Evolutionary conservation across 139 green algal genomes (phyloP), one percentile per base, ranked within the genome.

Genomic region (Dunaliella primolecta): DNA sequence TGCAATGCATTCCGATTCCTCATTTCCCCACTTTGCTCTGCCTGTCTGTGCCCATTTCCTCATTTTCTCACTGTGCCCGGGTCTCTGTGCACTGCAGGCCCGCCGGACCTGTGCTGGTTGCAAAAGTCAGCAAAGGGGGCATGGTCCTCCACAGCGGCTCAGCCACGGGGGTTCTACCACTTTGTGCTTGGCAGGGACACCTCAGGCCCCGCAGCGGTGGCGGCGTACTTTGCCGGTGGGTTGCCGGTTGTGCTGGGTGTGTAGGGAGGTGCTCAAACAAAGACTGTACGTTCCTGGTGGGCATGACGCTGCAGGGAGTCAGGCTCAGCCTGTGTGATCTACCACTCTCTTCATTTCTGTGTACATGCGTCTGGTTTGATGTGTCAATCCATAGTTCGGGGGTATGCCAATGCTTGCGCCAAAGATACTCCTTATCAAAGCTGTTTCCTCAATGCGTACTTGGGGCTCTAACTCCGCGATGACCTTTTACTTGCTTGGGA

Each of bases 81-180:
- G n/a, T n/a, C n/a, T n/a, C n/a, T n/a, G n/a, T n/a, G n/a, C n/a
- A 15, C 7, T 64, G 46, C 46, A 64, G 92, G 91, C 0, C 92
- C 92, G 0, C 92, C 92, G 33, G 92, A 95, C 82, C 71, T 95
- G 25, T 93, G 88, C 87, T 94, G 91, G 91, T 81, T 95, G 25
- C 89, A 93, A 30, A 93, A 93, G 64, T 55, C 80, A 0, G 30
- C 82, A 1, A 90, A 87, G 31, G 77, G 74, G 21, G 71, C 83
- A 2, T 83, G 86, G n/a, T 77, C 82, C 0, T 55, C 37, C 1
- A 71, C 79, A 11, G 82, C 55, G 1, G 83, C 75, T 36, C 86
- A 91, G 11, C 75, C 88, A 1, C 82, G 87, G n/a, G 92, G 92
- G 23, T 93, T 91, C 75, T 94, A 91, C 57, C 92, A 94, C 70